Evolutionary conservation across 1,284 basidiomycete genomes (phyloP), one percentile per base, ranked within the genome.

Genomic region (Melampsora abietis-canadensis): DNA sequence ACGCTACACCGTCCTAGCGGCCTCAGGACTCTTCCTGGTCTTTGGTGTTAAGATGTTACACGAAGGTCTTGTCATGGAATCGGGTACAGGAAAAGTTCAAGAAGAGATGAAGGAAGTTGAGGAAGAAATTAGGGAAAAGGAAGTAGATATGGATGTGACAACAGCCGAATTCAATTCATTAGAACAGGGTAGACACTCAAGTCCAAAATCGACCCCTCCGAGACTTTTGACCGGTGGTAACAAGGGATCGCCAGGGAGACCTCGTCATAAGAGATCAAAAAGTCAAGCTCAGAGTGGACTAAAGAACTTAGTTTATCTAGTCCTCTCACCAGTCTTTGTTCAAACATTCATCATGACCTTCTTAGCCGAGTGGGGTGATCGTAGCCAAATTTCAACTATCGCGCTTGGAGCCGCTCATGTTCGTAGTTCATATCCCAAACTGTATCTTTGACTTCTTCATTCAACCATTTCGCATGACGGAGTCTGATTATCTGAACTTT

Each of bases 351-450:
- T 95, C 48, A 85, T 98, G 74, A 98, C 95, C 0, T 98, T 98
- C 83, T 85, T 98, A 14, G 96, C 94, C 27, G 95, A 98, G 83
- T 98, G 95, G 95, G 96, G 95, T 0, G 96, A 98, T 83, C 85
- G 95, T 60, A 94, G 91, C 80, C 96, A 98, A 84, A 95, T 98
- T 79, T 91, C 96, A 0, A 98, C 95, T 0, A 97, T 98, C 78
- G 94, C 93, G 2, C 85, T 98, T 64, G 96, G 91, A 1, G 94
- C 95, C 46, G 92, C 95, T 30, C 92, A 98, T 84, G 94, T 97
- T 80, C 79, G 90, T 86, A 14, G n/a, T 27, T 66, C 44, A 84
- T 83, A 65, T 27, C 12, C 8, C 17, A 17, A 24, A 31, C 34
- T 21, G 14, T 19, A n/a, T 15, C 30, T 59, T 14, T 21, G 3